phyloP scores from a whole-genome alignment of 768 basidiomycete species.

The Kwoniella botswanensis region DNA sequence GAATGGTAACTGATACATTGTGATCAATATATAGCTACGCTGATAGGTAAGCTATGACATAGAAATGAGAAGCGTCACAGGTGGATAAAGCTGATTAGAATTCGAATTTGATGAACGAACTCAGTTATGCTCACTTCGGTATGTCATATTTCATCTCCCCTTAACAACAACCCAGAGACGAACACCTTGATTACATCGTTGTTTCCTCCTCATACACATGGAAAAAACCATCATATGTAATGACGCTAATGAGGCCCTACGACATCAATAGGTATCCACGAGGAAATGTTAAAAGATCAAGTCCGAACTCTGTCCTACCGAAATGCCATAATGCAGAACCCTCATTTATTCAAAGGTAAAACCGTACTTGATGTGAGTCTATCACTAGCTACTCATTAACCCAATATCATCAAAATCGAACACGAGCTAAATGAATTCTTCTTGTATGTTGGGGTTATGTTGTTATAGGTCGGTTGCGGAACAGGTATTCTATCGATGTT shows the following conservation, averaged over 20 bases:
- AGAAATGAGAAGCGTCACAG: too few species aligned
- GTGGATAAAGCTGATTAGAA: slow-evolving; percentile 10
- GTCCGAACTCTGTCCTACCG: slow-evolving; percentile 96
- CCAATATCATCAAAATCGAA: not conserved
- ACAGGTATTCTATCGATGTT: slow-evolving; percentile 99
- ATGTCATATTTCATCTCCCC: not conserved
- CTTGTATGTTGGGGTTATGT: not conserved
- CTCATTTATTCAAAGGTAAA: slow-evolving; percentile 93
- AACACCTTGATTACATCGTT: too few species aligned
- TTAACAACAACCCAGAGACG: not conserved
- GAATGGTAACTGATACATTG: too few species aligned
- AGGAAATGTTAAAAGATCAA: slow-evolving; percentile 98
- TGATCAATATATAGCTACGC: slow-evolving; percentile 38
- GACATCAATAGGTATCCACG: slow-evolving; percentile 83
- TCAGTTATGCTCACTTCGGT: slow-evolving; percentile 49
- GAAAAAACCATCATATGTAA: too few species aligned
- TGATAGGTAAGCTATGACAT: slow-evolving; percentile 50
- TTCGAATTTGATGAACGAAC: not conserved
- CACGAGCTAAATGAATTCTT: not conserved
- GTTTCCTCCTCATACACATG: too few species aligned
- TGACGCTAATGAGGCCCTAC: too few species aligned
- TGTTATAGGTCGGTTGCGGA: slow-evolving; percentile 79
- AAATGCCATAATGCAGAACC: slow-evolving; percentile 89
- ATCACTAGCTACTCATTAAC: not conserved
- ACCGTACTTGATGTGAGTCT: slow-evolving; percentile 76